phyloP scores from a whole-genome alignment of 768 basidiomycete species.

The Gymnopilus dilepis region DNA sequence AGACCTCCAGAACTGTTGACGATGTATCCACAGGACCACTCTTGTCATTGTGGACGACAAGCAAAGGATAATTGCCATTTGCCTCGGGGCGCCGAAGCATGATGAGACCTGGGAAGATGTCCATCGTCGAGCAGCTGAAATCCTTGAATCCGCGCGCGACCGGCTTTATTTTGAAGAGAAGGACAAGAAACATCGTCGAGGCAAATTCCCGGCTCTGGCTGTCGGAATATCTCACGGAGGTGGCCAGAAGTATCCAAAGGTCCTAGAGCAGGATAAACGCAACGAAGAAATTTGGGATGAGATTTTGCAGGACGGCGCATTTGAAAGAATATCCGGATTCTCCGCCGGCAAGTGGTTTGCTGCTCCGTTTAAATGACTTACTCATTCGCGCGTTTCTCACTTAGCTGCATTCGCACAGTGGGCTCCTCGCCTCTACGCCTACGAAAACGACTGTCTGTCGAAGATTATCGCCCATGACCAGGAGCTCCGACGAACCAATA shows the following conservation, averaged over 20 bases:
- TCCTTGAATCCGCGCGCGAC: neutral
- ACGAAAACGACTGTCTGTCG: neutral
- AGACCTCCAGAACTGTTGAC: too few relatives aligned
- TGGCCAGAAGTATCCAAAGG: neutral
- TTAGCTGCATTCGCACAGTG: neutral
- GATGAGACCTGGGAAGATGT: neutral
- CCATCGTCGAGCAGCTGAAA: neutral
- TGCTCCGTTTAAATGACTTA: too few relatives aligned
- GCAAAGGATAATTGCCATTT: neutral
- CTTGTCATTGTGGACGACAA: neutral
- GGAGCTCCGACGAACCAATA: neutral
- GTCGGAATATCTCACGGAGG: conserved; percentile 2
- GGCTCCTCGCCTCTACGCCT: neutral
- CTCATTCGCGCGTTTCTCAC: too few relatives aligned
- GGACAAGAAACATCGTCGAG: neutral
- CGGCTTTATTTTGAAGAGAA: neutral
- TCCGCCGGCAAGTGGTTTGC: neutral
- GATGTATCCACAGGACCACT: too few relatives aligned
- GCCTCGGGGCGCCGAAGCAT: neutral
- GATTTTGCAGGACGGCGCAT: neutral
- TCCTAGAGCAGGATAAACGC: neutral
- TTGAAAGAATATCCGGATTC: neutral
- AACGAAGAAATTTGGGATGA: neutral
- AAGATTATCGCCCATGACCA: neutral
- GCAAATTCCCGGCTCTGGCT: neutral